Evolutionary conservation across 1,139 yeast species (phyloP).

Genomic region (Blastobotrys persicus): DNA sequence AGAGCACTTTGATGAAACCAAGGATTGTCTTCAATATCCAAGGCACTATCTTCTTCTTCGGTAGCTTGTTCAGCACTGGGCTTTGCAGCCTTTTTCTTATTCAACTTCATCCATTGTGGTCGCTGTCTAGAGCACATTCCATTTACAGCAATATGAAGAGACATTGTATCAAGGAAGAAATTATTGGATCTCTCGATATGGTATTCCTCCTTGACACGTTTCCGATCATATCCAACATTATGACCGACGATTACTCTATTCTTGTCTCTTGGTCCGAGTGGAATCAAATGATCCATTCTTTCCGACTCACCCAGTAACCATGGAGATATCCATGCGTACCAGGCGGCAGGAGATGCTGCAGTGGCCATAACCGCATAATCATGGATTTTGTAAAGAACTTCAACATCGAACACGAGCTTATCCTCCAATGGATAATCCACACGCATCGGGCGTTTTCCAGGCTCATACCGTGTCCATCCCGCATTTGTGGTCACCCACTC

Average conservation of each 20-base stretch:
- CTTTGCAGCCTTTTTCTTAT: constrained; percentile 23
- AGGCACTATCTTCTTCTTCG: constrained; percentile 24
- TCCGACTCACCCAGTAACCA: constrained; percentile 58
- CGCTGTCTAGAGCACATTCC: constrained; percentile 95
- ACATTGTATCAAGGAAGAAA: constrained; percentile 87
- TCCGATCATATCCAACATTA: constrained; percentile 88
- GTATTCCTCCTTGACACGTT: constrained; percentile 83
- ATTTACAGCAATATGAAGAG: constrained; percentile 83
- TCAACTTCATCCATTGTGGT: constrained; percentile 65
- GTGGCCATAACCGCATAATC: constrained; percentile 79
- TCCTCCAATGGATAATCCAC: constrained; percentile 72
- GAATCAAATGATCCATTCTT: constrained; percentile 62
- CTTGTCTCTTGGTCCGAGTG: constrained; percentile 46
- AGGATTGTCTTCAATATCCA: constrained; percentile 28
- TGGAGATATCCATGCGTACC: constrained; percentile 98
- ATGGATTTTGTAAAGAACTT: constrained; percentile 72
- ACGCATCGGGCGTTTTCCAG: constrained; percentile 47
- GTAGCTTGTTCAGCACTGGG: constrained; percentile 24
- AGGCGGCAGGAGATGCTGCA: constrained; percentile 72
- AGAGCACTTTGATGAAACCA: constrained; percentile 55
- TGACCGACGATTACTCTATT: constrained; percentile 69
- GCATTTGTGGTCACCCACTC: constrained; percentile 36
- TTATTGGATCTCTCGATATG: constrained; percentile 62
- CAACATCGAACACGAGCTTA: constrained; percentile 83
- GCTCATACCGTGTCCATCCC: constrained; percentile 83